These are phyloP conservation scores for Scedosporium dehoogii DNA, from an alignment of 2,329 filamentous ascomycete genomes.

Conservation along the genomic window DNA sequence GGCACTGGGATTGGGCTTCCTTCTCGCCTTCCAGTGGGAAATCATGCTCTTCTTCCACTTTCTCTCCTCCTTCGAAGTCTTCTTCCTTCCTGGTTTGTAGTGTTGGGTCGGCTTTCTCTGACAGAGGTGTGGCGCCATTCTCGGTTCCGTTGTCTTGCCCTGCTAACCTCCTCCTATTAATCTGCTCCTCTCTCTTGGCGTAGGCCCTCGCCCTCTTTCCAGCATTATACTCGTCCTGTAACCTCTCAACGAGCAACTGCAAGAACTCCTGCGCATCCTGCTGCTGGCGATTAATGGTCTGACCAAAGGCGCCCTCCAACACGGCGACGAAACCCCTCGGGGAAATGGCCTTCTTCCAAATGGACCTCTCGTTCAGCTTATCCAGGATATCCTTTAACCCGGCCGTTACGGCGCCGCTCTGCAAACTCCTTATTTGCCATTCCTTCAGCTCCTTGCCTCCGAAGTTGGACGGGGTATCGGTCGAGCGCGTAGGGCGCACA, in stretches of 20 bases:
- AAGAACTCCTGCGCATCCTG: slow-evolving; percentile 97
- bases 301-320: slow-evolving; percentile 77
- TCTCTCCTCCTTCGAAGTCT: slow-evolving; percentile 14
- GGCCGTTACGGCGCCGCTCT: slow-evolving; percentile 72
- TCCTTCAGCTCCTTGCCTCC: slow-evolving; percentile 32
- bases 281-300: slow-evolving; percentile 86
- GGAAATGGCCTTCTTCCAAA: slow-evolving; percentile 88
- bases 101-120: slow-evolving; percentile 4
- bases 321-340: slow-evolving; percentile 75
- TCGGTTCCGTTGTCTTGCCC: slow-evolving; percentile 10
- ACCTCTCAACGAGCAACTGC: slow-evolving; percentile 82
- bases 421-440: slow-evolving; percentile 58
- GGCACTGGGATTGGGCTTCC: slow-evolving; percentile 91
- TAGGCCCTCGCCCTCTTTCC: slow-evolving; percentile 61
- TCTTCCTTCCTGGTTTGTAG: slow-evolving; percentile 7
- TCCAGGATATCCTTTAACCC: slow-evolving; percentile 91
- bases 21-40: slow-evolving; percentile 89
- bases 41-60: slow-evolving; percentile 48
- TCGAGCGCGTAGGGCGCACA: slow-evolving; percentile 29
- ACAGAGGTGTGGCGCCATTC: slow-evolving; percentile 7
- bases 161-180: slow-evolving; percentile 15
- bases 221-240: slow-evolving; percentile 91
- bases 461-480: background rate
- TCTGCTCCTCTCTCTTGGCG: slow-evolving; percentile 22
- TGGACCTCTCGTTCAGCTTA: slow-evolving; percentile 82